Evolutionary conservation across 306 rosid genomes (phyloP), one percentile per base, ranked within the genome.

Genomic region (Vigna radiata): DNA sequence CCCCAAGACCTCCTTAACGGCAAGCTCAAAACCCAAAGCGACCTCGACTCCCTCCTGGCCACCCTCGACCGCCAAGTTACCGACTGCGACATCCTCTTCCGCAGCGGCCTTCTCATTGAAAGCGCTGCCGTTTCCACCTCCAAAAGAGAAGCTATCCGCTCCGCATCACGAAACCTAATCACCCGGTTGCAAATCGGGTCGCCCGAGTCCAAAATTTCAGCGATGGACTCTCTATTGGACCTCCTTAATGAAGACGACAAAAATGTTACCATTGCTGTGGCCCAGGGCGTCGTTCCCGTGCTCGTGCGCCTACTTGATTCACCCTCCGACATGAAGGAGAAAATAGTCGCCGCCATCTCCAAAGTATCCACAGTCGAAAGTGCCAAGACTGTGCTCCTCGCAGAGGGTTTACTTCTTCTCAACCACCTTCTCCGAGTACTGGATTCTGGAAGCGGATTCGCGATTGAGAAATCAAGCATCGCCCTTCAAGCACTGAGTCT

Each of bases 221-320:
- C 97, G 2, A 82, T 95, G 84, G 97, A 92, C 31, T 82, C 91
- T 14, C 69, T 95, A 14, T 39, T 90, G 19, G 59, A 66, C 17
- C 54, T 95, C 10, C 84, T 95, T 3, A 79, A 83, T 44, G 87
- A 83, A 70, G 97, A 92, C 64, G 98, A 92, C 36, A 95, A 95
- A 89, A 92, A 95, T 76, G 98, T 95, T 6, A 86, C 89, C 52
- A 95, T 90, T 11, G 88, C 93, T 0, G 97, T 92, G n/a, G 97
- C 97, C 9, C 98, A 95, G 78, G 98, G 98, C 2, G 85, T 87
- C 0, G 96, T 95, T 29, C 98, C 96, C 12, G 91, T 92, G 23
- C 90, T 95, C 18, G 88, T 89, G 18, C 89, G 91, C 2, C 62
- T 89, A 9, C 90, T 92, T 9, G 98, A 95, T 76, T 90, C 86